phyloP scores from a whole-genome alignment of 2,329 filamentous ascomycete genomes.

The Cephalotrichum gorgonifer region DNA sequence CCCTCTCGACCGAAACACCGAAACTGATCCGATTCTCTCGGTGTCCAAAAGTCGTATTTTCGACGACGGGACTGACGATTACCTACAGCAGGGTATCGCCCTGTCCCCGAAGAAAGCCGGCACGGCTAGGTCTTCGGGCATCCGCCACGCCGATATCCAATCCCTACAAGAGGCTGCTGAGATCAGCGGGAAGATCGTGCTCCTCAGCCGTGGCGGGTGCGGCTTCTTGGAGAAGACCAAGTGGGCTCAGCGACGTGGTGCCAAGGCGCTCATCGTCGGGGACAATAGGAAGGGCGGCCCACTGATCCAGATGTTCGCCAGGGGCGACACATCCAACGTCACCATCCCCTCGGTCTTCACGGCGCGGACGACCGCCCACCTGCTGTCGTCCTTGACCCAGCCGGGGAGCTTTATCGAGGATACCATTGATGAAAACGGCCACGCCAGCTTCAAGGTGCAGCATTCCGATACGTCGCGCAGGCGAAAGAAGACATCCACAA shows the following conservation, averaged over 20 bases:
- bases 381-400: conserved; percentile 80
- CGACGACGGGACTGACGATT: conserved; percentile 76
- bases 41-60: conserved; percentile 19
- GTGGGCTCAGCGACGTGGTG: conserved; percentile 89
- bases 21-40: conserved; percentile 9
- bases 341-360: conserved; percentile 93
- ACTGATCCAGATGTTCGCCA: conserved; percentile 96
- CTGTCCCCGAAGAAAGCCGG: conserved; percentile 21
- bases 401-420: conserved; percentile 54
- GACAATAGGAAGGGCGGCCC: conserved; percentile 85
- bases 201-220: conserved; percentile 86
- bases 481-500: background rate
- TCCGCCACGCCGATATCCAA: conserved; percentile 78
- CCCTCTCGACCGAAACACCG: background rate
- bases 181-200: conserved; percentile 84
- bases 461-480: conserved; percentile 24
- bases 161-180: conserved; percentile 85
- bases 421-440: conserved; percentile 48
- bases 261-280: conserved; percentile 82
- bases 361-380: conserved; percentile 84
- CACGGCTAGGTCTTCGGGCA: conserved; percentile 25
- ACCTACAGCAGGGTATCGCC: conserved; percentile 51
- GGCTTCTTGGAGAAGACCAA: conserved; percentile 95
- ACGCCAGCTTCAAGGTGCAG: conserved; percentile 42
- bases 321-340: conserved; percentile 88